Conservation (phyloP, 768 basidiomycete genomes). For the Rhodotorula babjevae region DNA sequence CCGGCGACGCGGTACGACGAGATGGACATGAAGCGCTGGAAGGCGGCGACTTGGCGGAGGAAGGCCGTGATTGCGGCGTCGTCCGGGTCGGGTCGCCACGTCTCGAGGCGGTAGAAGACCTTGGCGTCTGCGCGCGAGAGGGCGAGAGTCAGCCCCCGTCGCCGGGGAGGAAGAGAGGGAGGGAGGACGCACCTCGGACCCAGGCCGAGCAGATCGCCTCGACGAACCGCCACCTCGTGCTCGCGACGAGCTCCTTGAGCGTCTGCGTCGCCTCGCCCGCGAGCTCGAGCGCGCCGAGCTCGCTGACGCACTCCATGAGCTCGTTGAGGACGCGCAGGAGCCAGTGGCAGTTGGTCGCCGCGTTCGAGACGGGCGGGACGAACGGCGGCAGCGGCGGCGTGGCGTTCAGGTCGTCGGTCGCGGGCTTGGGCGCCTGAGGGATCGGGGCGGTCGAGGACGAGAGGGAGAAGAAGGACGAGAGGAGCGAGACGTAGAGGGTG, state of each 20-base stretch:
- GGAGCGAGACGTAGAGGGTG: constrained; percentile 72
- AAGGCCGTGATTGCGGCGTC: constrained; percentile 68
- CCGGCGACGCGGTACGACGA: constrained; percentile 74
- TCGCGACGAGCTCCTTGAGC: constrained; percentile 73
- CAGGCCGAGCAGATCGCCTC: constrained; percentile 73
- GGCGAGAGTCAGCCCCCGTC: neutral
- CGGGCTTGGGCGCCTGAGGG: neutral
- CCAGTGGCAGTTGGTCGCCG: constrained; percentile 75
- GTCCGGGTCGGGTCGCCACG: constrained; percentile 64
- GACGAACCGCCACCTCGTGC: constrained; percentile 78
- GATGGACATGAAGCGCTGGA: constrained; percentile 72
- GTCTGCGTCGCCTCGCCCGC: constrained; percentile 59
- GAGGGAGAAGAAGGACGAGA: constrained; percentile 79
- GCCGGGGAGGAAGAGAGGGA: too few relatives aligned
- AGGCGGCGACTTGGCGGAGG: constrained; percentile 68
- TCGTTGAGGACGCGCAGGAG: constrained; percentile 74
- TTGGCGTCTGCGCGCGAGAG: constrained; percentile 61
- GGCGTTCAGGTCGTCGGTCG: constrained; percentile 48
- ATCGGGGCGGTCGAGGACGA: constrained; percentile 67
- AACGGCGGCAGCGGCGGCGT: constrained; percentile 62
- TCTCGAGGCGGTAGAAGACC: constrained; percentile 75
- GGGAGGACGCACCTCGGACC: constrained; percentile 63
- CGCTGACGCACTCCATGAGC: constrained; percentile 77
- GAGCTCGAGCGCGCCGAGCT: constrained; percentile 73
- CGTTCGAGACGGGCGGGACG: constrained; percentile 60